Evolutionary conservation across 208 protist genomes (phyloP), one percentile per base, ranked within the genome.

Genomic region (Leishmania lainsoni): DNA sequence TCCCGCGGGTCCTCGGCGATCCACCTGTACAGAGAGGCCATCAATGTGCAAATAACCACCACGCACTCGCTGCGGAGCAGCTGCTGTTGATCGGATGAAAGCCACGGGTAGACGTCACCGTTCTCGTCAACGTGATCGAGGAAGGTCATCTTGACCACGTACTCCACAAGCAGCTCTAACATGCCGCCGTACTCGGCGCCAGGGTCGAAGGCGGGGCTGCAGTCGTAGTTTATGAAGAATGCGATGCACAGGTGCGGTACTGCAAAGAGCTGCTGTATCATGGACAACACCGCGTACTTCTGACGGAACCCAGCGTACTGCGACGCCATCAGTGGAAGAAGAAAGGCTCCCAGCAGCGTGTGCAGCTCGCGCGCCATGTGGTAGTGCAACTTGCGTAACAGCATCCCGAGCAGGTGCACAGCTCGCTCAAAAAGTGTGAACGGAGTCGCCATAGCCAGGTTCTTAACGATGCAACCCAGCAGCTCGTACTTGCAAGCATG

Each of bases 181-280:
- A 96, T 91, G 68, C 90, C 94, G 56, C 92, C 91, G 72, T 92
- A 92, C 74, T 89, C 80, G 1, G 81, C 89, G 29, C 76, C 88
- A n/a, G 91, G 74, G 80, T 96, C 94, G 85, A 95, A 95, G 66
- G 80, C 79, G 3, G 92, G 92, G 81, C 92, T 95, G 86, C 92
- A 96, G 79, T 97, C 94, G 80, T 96, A 95, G 83, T 97, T 97
- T 61, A 95, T 88, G 78, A 94, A 96, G 75, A 92, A 92, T 4
- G 91, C 92, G 35, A 97, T 85, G 78, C 91, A 86, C 6, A 97
- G 75, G 79, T 93, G 88, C 22, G 94, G 92, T 26, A 91, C 75
- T 48, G 86, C 61, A 63, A 96, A 87, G 49, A 97, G 73, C 45
- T 92, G 85, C 42, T 87, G 88, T 6, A 95, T 79, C 90, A 96